Base-by-base conservation (phyloP, 2,329 filamentous ascomycete species). In the Zasmidium cellare region DNA sequence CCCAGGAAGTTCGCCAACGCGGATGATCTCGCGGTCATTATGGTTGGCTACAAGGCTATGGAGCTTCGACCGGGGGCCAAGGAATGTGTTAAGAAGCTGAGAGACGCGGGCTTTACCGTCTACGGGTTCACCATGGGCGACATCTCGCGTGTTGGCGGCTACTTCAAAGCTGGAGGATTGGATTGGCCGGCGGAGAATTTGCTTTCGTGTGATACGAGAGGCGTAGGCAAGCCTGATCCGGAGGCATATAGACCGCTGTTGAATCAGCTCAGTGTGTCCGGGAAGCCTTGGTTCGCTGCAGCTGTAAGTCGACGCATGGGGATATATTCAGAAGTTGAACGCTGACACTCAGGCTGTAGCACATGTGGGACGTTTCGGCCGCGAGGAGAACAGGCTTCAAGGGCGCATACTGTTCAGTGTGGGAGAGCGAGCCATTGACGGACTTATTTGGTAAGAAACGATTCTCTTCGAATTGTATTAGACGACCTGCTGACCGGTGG, bases 41-140 rank as follows among this genome's bases (percentile, higher is more conserved):
- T 78, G 9, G 41, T 51, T 16, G 71, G 71, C 6, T 81, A 77
- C 59, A 74, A 45, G 19, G 51, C 58, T 6, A 55, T 68, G 55
- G 44, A 58, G 55, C 65, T 76, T 25, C 63, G 79, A 2, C 67
- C 71, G 3, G 79, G 77, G 0, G 69, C 73, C 1, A 72, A 69
- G 22, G 76, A 80, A 56, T 77, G 76, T 45, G 73, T 81, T 25
- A 58, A 70, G 41, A 76, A 72, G 46, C 68, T 84, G 31, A 68
- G 78, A 6, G 72, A 71, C 0, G 74, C 70, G 1, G 79, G 81
- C 0, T 84, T 82, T 61, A 82, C 78, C 0, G 75, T 83, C 7
- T 84, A 82, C 80, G 77, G 74, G 7, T 74, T 84, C 25, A 84
- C 82, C 0, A 79, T 79, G 55, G 82, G 78, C 1, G 81, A 84